Conservation (phyloP, 306 rosid species). For the Neltuma alba region DNA sequence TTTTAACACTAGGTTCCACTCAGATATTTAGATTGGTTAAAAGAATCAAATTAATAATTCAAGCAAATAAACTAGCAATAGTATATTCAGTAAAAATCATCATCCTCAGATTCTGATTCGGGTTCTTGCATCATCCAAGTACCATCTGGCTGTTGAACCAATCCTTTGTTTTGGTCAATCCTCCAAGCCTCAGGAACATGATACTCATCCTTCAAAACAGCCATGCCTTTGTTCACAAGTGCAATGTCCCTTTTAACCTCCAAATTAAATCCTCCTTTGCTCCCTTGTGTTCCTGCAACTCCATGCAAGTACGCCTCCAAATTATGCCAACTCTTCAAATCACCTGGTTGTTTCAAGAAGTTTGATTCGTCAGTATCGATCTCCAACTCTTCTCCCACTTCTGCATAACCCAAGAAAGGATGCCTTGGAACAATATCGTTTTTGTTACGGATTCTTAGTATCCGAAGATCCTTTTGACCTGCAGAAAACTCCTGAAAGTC, state of each 20-base stretch:
- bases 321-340: conserved; percentile 50
- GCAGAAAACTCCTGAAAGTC: not conserved
- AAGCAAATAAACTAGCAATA: not conserved
- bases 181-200: conserved; percentile 49
- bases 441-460: not conserved
- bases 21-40: not conserved
- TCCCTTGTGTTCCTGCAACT: conserved; percentile 72
- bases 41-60: not conserved
- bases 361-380: conserved; percentile 55
- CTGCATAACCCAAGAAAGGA: not conserved
- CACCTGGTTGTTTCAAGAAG: conserved; percentile 47
- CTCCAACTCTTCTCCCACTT: conserved; percentile 20
- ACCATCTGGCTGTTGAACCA: conserved; percentile 69
- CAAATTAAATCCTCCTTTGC: not conserved
- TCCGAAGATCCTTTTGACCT: not conserved
- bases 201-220: conserved; percentile 55
- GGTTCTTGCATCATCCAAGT: conserved; percentile 62
- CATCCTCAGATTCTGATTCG: not conserved
- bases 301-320: conserved; percentile 78
- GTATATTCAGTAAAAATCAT: not conserved
- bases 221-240: conserved; percentile 51
- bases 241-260: conserved; percentile 59
- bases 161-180: conserved; percentile 57
- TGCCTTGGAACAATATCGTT: not conserved
- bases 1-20: not conserved